phyloP scores from a whole-genome alignment of 2,329 filamentous ascomycete genomes.

The Nemania sp. region DNA sequence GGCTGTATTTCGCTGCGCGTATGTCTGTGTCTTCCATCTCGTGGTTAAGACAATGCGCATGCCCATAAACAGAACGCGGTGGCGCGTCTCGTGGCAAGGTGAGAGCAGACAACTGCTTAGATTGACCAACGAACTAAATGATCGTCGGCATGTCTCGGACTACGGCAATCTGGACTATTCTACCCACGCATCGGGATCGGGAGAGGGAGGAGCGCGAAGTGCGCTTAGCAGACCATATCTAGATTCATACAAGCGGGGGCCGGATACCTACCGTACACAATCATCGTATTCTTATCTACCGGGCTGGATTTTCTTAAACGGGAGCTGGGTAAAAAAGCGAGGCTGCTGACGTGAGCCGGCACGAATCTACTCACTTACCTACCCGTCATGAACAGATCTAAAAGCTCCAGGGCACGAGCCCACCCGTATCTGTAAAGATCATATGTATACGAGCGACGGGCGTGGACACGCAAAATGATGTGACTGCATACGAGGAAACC shows the following conservation, averaged over 20 bases:
- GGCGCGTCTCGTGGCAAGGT: conserved; percentile 14
- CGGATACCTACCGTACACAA: too few relatives aligned
- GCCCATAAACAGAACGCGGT: conserved; percentile 1
- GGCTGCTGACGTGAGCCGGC: conserved; percentile 27
- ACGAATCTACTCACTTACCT: conserved; percentile 7
- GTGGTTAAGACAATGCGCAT: background rate
- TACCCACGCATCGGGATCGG: background rate
- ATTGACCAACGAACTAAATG: too few relatives aligned
- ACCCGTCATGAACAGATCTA: background rate
- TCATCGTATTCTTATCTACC: too few relatives aligned
- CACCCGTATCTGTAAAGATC: background rate
- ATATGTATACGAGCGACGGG: background rate
- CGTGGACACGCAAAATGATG: too few relatives aligned
- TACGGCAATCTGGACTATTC: background rate
- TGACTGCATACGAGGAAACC: too few relatives aligned
- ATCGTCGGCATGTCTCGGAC: background rate
- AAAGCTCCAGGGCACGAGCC: background rate
- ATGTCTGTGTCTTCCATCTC: conserved; percentile 1
- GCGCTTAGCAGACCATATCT: conserved; percentile 19
- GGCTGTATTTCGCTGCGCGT: background rate
- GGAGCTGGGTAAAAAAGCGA: conserved; percentile 5
- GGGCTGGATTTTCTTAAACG: background rate
- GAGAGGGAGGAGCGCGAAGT: conserved; percentile 10
- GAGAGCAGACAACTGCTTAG: conserved; percentile 1
- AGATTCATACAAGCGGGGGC: too few relatives aligned